Evolutionary conservation across 1,284 basidiomycete species (phyloP), one percentile per base, ranked within the genome.

Genomic region (Meripilus lineatus): DNA sequence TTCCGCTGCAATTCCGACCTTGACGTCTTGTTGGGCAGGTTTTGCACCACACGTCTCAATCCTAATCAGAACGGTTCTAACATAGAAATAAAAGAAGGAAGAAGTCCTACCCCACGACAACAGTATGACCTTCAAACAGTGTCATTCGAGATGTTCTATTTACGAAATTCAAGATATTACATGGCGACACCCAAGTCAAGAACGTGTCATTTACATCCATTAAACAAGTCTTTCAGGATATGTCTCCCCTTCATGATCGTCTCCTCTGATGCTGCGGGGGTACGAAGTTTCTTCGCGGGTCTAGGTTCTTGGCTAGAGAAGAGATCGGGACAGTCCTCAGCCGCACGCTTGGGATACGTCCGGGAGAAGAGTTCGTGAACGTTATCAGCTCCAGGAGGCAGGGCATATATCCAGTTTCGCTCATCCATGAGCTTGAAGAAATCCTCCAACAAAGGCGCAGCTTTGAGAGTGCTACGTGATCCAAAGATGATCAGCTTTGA

Each of bases 401-500:
- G 66, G 8, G 58, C 48, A 30, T 85, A 61, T 18, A 89, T 76
- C 93, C 93, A 95, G 0, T 68, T 67, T 32, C 73, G 74, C 20
- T 60, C 65, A 15, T 86, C 74, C 77, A 94, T 84, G 38, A 95
- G 67, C 5, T 68, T 58, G 52, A 94, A 79, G 63, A 94, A 93
- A 28, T 84, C 77, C 2, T 68, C 62, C 24, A 94, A 65, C 15
- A 94, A 62, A 3, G 84, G 71, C 0, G 77, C 73, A 17, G 62
- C 56, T 21, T 76, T 59, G 7, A 96, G 70, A 0, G 93, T 96
- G 50, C 66, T 74, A 26, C 82, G 72, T 1, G 88, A 90, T 14
- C 95, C 96, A 55, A 99, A 75, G 46, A 99, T 84, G 58, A 97
- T 75, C 3, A 99, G 69, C 66, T 97, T 97, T 30, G 81, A 80